Evolutionary conservation across 257 asterid genomes (phyloP).

Genomic region (Knoxia roxburghii): DNA sequence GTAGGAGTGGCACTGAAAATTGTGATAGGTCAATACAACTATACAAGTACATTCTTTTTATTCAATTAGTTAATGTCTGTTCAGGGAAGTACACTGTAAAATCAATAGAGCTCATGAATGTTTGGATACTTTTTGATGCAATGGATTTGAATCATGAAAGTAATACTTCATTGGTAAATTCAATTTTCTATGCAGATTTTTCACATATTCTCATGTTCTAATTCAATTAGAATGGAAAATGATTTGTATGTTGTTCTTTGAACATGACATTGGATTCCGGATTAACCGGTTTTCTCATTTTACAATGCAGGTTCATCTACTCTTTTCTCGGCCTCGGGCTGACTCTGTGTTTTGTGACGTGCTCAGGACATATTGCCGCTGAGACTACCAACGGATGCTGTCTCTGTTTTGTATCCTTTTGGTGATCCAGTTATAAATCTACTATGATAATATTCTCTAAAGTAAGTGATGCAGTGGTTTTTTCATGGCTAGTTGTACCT

Average conservation of each 20-base stretch:
- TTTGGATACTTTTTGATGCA: background rate
- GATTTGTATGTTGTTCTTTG: background rate
- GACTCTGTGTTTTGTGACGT: conserved; percentile 24
- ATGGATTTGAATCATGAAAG: no score
- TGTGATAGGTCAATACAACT: background rate
- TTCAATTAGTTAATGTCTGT: background rate
- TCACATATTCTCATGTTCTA: background rate
- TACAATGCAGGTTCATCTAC: conserved; percentile 32
- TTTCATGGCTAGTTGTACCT: background rate
- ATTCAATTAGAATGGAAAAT: background rate
- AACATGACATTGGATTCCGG: no score
- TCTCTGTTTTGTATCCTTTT: conserved; percentile 28
- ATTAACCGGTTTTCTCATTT: background rate
- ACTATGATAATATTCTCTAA: background rate
- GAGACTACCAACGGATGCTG: conserved; percentile 35
- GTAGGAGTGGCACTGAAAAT: background rate
- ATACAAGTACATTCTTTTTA: background rate
- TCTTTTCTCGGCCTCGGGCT: conserved; percentile 26
- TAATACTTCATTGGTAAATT: background rate
- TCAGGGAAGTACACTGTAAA: background rate
- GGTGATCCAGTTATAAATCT: background rate
- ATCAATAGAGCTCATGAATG: background rate
- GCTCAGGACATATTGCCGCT: conserved; percentile 38
- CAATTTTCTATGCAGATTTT: background rate
- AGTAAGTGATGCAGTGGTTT: background rate